Evolutionary conservation across 1,284 basidiomycete species (phyloP).

Genomic region (Fistulinella cinereoalba): DNA sequence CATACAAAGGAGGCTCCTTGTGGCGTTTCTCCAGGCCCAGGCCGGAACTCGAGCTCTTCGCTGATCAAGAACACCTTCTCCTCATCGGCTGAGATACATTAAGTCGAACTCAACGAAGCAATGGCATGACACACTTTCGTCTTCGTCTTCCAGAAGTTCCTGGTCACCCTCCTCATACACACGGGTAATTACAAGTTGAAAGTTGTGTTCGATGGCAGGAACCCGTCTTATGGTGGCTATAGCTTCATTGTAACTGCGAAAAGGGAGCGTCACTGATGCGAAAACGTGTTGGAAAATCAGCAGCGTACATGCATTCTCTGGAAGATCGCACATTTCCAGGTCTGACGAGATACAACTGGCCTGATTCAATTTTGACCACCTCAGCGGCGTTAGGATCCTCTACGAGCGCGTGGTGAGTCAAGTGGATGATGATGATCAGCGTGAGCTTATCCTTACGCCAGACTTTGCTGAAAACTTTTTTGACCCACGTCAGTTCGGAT

Average conservation of each 20-base stretch:
- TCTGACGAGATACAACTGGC: constrained; percentile 88
- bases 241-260: constrained; percentile 86
- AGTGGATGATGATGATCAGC: constrained; percentile 14
- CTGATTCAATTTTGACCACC: constrained; percentile 91
- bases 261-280: constrained; percentile 5
- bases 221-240: constrained; percentile 91
- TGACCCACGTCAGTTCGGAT: constrained; percentile 12
- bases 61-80: constrained; percentile 92
- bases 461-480: constrained; percentile 85
- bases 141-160: constrained; percentile 90
- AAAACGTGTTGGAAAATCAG: background rate
- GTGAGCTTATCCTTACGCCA: constrained; percentile 69
- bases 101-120: constrained; percentile 3
- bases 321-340: constrained; percentile 89
- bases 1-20: constrained; percentile 84
- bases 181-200: constrained; percentile 93
- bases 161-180: constrained; percentile 97
- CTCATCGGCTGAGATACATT: constrained; percentile 65
- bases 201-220: constrained; percentile 81
- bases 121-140: constrained; percentile 71
- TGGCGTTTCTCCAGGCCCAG: constrained; percentile 69
- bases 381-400: constrained; percentile 87
- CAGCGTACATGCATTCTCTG: constrained; percentile 93
- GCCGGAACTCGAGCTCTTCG: constrained; percentile 82
- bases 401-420: constrained; percentile 32